Evolutionary conservation across 2,329 filamentous ascomycete species (phyloP).

Genomic region (Parafenestella ontariensis): DNA sequence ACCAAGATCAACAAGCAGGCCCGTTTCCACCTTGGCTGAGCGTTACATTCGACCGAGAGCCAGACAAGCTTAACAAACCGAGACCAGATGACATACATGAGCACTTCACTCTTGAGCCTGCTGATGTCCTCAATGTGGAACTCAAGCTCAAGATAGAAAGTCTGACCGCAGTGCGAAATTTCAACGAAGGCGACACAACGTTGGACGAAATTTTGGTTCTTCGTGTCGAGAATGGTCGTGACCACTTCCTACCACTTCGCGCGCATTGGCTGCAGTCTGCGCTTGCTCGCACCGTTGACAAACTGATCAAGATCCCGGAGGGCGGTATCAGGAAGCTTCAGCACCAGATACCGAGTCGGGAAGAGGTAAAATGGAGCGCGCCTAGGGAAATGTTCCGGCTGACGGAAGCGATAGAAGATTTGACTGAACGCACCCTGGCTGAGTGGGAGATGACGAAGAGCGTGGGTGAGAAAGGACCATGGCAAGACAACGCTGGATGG

Average conservation of each 20-base stretch:
- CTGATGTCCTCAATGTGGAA: constrained; percentile 77
- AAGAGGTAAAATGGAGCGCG: constrained; percentile 73
- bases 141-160: constrained; percentile 72
- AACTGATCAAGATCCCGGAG: constrained; percentile 85
- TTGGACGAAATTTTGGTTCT: constrained; percentile 90
- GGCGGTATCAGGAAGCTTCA: constrained; percentile 75
- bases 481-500: constrained; percentile 64
- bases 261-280: constrained; percentile 81
- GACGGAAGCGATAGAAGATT: constrained; percentile 76
- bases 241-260: constrained; percentile 87
- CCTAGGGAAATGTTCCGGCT: constrained; percentile 89
- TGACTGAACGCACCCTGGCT: constrained; percentile 64
- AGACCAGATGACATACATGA: constrained; percentile 42
- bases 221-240: constrained; percentile 80
- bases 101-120: constrained; percentile 77
- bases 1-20: constrained; percentile 52
- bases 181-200: constrained; percentile 72
- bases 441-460: constrained; percentile 67
- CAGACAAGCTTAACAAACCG: constrained; percentile 45
- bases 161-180: constrained; percentile 66
- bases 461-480: constrained; percentile 54
- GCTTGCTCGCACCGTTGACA: constrained; percentile 85
- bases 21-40: constrained; percentile 72
- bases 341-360: constrained; percentile 57
- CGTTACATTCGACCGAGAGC: constrained; percentile 66